phyloP scores from a whole-genome alignment of 2,329 filamentous ascomycete species.

The Teratosphaeria nubilosa region DNA sequence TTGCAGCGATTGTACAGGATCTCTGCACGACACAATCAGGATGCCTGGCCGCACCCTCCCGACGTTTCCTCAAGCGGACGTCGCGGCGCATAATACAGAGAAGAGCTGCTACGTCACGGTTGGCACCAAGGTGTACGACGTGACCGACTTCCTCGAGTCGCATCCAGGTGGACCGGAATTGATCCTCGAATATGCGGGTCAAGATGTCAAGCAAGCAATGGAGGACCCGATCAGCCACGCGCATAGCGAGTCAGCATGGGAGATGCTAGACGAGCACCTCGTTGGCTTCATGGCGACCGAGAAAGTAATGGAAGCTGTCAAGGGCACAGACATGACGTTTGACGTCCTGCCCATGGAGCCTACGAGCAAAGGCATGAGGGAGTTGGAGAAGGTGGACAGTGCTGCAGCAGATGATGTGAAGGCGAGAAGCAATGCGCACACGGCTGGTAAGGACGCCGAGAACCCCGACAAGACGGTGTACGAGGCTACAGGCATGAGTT shows the following conservation, averaged over 20 bases:
- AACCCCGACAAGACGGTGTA: slow-evolving; percentile 36
- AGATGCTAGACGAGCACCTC: slow-evolving; percentile 78
- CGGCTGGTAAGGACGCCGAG: slow-evolving; percentile 11
- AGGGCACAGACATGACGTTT: slow-evolving; percentile 37
- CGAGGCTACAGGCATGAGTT: slow-evolving; percentile 71
- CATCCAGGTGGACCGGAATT: slow-evolving; percentile 86
- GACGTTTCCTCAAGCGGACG: slow-evolving; percentile 69
- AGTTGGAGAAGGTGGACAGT: slow-evolving; percentile 41
- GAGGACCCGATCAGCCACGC: slow-evolving; percentile 72
- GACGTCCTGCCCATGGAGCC: slow-evolving; percentile 46
- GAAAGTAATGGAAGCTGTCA: slow-evolving; percentile 42
- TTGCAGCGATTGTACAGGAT: not conserved
- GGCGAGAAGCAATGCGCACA: slow-evolving; percentile 29
- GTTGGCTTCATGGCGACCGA: slow-evolving; percentile 67
- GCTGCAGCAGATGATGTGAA: slow-evolving; percentile 29
- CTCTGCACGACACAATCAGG: slow-evolving; percentile 12
- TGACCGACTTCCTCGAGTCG: slow-evolving; percentile 80
- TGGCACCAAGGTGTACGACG: slow-evolving; percentile 83
- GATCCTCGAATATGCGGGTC: slow-evolving; percentile 80
- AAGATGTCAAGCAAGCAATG: slow-evolving; percentile 74
- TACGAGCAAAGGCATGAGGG: slow-evolving; percentile 36
- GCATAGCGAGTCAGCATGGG: slow-evolving; percentile 90
- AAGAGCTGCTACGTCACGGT: slow-evolving; percentile 91
- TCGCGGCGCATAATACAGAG: slow-evolving; percentile 66
- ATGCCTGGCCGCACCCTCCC: slow-evolving; percentile 80